Percentiles rank a stretch among this genome's conserved stretches.
Evolutionary conservation across 1,139 yeast genomes (phyloP).

Genomic region (Tardiomyces depauwii): DNA sequence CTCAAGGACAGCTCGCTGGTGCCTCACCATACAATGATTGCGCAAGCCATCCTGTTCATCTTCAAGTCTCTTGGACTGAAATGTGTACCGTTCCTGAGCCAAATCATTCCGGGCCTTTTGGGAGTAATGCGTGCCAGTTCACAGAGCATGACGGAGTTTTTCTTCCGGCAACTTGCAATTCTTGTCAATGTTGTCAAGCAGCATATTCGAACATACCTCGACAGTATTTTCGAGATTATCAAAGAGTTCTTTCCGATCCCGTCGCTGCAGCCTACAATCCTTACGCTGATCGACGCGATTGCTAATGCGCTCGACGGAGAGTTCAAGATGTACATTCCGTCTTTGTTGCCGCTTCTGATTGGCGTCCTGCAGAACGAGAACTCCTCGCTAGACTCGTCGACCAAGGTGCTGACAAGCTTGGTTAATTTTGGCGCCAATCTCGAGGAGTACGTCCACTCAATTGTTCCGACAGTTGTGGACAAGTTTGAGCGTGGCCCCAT

Average conservation of each 20-base stretch:
- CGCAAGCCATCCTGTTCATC: slow-evolving; percentile 84
- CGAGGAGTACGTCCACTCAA: slow-evolving; percentile 79
- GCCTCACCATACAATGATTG: slow-evolving; percentile 80
- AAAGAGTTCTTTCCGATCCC: slow-evolving; percentile 62
- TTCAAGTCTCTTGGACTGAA: slow-evolving; percentile 81
- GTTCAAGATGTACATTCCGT: slow-evolving; percentile 74
- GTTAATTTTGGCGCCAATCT: slow-evolving; percentile 83
- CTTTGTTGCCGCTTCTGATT: slow-evolving; percentile 62
- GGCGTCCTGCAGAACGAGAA: slow-evolving; percentile 73
- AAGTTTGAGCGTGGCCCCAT: slow-evolving; percentile 62
- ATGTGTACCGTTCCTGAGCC: slow-evolving; percentile 78
- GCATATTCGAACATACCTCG: slow-evolving; percentile 75
- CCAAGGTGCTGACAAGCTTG: slow-evolving; percentile 71
- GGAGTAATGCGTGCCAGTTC: slow-evolving; percentile 81
- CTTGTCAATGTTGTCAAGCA: slow-evolving; percentile 76
- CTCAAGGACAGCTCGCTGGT: slow-evolving; percentile 76
- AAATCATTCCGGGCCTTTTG: slow-evolving; percentile 79
- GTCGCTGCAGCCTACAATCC: slow-evolving; percentile 66
- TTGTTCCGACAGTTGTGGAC: slow-evolving; percentile 73
- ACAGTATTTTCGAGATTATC: slow-evolving; percentile 65
- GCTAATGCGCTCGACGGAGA: slow-evolving; percentile 87
- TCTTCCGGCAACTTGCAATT: slow-evolving; percentile 79
- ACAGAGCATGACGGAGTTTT: slow-evolving; percentile 71
- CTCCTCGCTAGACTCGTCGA: slow-evolving; percentile 46
- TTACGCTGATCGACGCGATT: slow-evolving; percentile 71